These are phyloP conservation scores for Malus hybrid DNA, from an alignment of 331 rosid species.

Conservation along the genomic window DNA sequence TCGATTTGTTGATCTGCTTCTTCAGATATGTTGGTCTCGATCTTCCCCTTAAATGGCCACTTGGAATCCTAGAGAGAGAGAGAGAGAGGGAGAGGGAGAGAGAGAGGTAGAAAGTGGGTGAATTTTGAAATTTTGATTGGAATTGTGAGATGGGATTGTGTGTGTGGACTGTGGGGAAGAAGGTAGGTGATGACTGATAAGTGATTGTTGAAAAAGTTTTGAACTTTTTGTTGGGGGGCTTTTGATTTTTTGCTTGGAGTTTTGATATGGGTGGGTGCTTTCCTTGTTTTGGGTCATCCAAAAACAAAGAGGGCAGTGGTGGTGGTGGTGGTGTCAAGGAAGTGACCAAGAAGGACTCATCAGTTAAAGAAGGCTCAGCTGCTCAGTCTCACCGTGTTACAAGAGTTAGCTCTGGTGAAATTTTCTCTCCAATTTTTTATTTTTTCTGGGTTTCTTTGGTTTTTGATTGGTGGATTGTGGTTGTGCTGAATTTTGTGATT, in stretches of 20 bases:
- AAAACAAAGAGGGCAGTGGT: conserved; percentile 46
- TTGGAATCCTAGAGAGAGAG: conserved; percentile 34
- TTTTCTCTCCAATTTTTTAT: not conserved
- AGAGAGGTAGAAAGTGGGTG: conserved; percentile 2
- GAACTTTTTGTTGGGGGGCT: conserved; percentile 24
- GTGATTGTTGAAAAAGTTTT: conserved; percentile 15
- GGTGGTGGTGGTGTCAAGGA: conserved; percentile 56
- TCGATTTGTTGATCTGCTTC: conserved; percentile 93
- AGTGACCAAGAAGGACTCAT: conserved; percentile 61
- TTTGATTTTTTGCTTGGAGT: conserved; percentile 39
- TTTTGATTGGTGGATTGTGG: conserved; percentile 20
- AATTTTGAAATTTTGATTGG: conserved; percentile 22
- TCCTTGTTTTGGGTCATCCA: conserved; percentile 95
- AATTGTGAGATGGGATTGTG: conserved; percentile 37
- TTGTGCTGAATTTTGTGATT: conserved; percentile 29
- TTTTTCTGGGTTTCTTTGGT: conserved; percentile 10
- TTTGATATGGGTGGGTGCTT: conserved; percentile 98
- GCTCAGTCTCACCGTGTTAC: conserved; percentile 64
- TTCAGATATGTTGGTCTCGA: conserved; percentile 53
- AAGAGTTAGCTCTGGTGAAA: conserved; percentile 60
- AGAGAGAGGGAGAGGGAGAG: not conserved
- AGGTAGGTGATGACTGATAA: conserved; percentile 9
- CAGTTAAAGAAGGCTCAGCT: conserved; percentile 62
- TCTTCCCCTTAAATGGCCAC: conserved; percentile 50
- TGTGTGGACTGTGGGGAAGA: conserved; percentile 3